Conservation (phyloP, 352 stramenopile species). For the Globisporangium camurandrum region DNA sequence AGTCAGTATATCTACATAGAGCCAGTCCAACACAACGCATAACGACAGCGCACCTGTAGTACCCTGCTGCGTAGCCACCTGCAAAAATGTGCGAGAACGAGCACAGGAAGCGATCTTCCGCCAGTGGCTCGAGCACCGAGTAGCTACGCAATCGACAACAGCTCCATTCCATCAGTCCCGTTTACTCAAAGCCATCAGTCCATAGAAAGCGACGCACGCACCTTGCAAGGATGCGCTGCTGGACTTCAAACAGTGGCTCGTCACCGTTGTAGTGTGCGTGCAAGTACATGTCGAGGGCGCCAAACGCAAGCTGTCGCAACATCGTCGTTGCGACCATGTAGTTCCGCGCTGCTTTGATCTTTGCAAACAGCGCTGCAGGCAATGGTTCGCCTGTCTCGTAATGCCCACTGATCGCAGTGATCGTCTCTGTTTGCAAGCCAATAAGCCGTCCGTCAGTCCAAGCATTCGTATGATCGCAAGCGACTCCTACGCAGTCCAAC, state of each 20-base stretch:
- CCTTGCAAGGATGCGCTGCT: conserved; percentile 83
- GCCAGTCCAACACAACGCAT: conserved; percentile 2
- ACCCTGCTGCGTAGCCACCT: conserved; percentile 95
- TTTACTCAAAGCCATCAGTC: not conserved
- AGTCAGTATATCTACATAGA: not conserved
- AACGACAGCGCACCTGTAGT: conserved; percentile 83
- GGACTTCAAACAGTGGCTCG: conserved; percentile 92
- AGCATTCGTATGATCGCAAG: too few relatives aligned
- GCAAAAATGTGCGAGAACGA: conserved; percentile 98
- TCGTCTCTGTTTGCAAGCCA: conserved; percentile 53
- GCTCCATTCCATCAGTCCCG: not conserved
- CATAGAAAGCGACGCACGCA: conserved; percentile 24
- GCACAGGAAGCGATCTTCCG: conserved; percentile 97
- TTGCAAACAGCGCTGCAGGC: conserved; percentile 93
- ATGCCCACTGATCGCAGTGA: conserved; percentile 72
- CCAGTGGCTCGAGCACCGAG: conserved; percentile 86
- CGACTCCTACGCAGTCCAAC: too few relatives aligned
- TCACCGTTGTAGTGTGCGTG: conserved; percentile 60
- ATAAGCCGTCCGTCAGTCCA: conserved; percentile 12
- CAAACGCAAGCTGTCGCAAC: conserved; percentile 95
- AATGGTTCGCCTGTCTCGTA: conserved; percentile 88
- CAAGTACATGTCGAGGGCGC: conserved; percentile 82
- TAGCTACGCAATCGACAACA: conserved; percentile 21
- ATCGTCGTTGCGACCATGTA: conserved; percentile 94
- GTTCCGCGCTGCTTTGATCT: conserved; percentile 92